Evolutionary conservation across 345 rosid genomes (phyloP), one percentile per base, ranked within the genome.

Genomic region (Gossypium australe): DNA sequence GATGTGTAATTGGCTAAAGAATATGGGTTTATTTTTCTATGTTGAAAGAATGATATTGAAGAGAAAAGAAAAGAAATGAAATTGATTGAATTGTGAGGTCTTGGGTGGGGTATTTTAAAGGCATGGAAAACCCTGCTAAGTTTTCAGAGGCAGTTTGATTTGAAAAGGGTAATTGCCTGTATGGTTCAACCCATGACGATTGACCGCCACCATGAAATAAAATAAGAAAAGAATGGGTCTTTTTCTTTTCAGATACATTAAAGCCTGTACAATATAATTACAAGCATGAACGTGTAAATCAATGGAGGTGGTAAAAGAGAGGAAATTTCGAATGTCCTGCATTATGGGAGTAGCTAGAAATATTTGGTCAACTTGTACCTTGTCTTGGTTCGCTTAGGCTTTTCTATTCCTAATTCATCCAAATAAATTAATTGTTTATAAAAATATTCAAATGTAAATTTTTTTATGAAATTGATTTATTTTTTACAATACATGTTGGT

Each of bases 301-400:
- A 34, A 4, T 48, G 4, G 52, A 2, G 14, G 12, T 48, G 52
- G 13, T 48, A 48, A 48, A n/a, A 2, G 3, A 3, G 14, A 44
- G 57, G 82, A 79, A 73, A 20, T 73, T 79, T 79, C 82, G 48
- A 6, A 12, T 7, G 52, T 58, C 69, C 73, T 76, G 47, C 73
- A 22, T 13, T 0, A 1, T 41, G 7, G 71, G 66, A 58, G 52
- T 4, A 3, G 3, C 16, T 12, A 76, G 67, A 62, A 38, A 63
- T 59, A 12, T 1, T 45, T 45, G 75, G 10, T 24, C 27, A 43
- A 29, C 20, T 13, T 59, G 17, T 8, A 34, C 22, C 69, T 16
- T 51, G 9, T 5, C 7, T 34, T 5, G 41, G 41, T 34, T 34
- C 7, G 41, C 41, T 4, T 34, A 34, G 41, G 41, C 1, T 4